A percentile compares a stretch with the other conserved stretches of the same genome.
phyloP scores from a whole-genome alignment of 441 rosid species.

The Populus trichocarpa region DNA sequence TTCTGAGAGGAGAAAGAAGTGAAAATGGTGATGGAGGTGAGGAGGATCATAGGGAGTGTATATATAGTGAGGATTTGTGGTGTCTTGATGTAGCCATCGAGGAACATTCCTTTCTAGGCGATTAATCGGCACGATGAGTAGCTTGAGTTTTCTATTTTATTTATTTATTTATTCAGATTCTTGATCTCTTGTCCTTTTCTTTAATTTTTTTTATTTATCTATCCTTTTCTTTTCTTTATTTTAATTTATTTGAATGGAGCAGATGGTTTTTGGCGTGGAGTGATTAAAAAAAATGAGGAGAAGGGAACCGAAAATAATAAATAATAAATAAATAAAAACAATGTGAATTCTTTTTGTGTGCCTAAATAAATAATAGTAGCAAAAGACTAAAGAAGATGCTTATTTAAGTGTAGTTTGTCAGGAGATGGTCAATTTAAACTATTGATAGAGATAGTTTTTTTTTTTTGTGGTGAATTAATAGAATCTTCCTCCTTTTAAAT shows the following conservation, averaged over 20 bases:
- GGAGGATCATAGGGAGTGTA: background rate
- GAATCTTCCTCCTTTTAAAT: too few relatives aligned
- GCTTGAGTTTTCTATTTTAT: background rate
- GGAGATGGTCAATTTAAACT: too few relatives aligned
- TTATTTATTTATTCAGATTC: background rate
- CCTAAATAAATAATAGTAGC: too few relatives aligned
- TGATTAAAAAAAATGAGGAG: background rate
- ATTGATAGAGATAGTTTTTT: too few relatives aligned
- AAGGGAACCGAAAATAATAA: too few relatives aligned
- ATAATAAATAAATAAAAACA: too few relatives aligned
- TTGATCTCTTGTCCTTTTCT: background rate
- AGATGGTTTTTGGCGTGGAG: background rate
- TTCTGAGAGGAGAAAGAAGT: background rate
- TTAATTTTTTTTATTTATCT: too few relatives aligned
- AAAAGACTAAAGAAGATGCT: too few relatives aligned
- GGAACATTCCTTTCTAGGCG: conserved; percentile 25
- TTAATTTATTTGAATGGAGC: background rate
- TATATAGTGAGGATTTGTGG: conserved; percentile 13
- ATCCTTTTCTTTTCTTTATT: too few relatives aligned
- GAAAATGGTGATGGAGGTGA: conserved; percentile 7
- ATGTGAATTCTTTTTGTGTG: too few relatives aligned
- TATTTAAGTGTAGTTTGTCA: background rate
- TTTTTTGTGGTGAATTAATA: too few relatives aligned
- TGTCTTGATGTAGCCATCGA: conserved; percentile 9
- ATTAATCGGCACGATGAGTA: conserved; percentile 12